These are phyloP conservation scores for Mycena venus DNA, from an alignment of 768 basidiomycete genomes.

Conservation along the genomic window DNA sequence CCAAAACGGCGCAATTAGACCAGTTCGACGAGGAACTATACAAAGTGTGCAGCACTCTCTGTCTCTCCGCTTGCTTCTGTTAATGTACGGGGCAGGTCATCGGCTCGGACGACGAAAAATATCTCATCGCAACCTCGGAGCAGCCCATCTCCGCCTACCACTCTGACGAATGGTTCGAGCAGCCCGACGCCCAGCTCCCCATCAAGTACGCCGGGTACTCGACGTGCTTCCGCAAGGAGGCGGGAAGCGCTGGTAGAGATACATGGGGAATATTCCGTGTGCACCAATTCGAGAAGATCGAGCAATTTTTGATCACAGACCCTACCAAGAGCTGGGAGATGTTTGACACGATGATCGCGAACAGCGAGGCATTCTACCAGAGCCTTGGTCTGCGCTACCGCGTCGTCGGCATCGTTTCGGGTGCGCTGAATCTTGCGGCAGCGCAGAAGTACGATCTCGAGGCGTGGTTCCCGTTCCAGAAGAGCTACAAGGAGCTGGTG, in stretches of 20 bases:
- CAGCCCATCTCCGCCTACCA: constrained; percentile 98
- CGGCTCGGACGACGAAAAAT: constrained; percentile 94
- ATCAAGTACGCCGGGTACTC: constrained; percentile 90
- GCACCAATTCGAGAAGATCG: constrained; percentile 99
- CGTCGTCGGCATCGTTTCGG: constrained; percentile 94
- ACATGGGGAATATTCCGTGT: constrained; percentile 99
- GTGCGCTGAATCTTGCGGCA: constrained; percentile 96
- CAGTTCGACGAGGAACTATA: constrained; percentile 99
- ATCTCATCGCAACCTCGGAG: constrained; percentile 98
- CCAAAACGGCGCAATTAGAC: constrained; percentile 96
- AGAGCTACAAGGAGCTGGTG: constrained; percentile 95
- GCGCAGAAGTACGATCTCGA: constrained; percentile 98
- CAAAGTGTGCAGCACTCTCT: constrained; percentile 70
- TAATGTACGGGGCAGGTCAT: constrained; percentile 68
- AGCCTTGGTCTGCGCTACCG: constrained; percentile 93
- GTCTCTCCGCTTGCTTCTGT: neutral
- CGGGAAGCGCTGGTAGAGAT: constrained; percentile 95
- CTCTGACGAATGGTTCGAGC: constrained; percentile 97
- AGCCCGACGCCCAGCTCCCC: constrained; percentile 92
- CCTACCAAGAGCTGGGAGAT: constrained; percentile 95
- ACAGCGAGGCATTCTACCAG: constrained; percentile 96
- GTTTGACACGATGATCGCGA: constrained; percentile 92
- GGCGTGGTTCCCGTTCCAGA: constrained; percentile 99
- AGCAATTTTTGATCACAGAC: constrained; percentile 96
- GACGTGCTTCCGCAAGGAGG: constrained; percentile 99